Evolutionary conservation across 23 red algal genomes (phyloP).

Genomic region (Gracilariopsis chorda): DNA sequence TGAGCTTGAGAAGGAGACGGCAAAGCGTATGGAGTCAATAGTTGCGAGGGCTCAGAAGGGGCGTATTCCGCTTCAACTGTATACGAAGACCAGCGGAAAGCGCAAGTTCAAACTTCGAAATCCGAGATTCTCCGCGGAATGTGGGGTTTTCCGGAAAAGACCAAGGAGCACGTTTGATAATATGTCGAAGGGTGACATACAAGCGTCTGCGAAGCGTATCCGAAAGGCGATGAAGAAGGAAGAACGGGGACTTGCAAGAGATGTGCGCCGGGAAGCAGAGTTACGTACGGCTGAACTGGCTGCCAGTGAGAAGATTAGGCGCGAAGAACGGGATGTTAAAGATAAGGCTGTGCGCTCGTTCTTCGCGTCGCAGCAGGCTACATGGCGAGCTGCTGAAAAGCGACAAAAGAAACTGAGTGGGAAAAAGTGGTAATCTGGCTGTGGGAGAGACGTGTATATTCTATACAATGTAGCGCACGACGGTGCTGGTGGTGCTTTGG

Average conservation of each 20-base stretch:
- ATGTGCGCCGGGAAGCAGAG: conserved; percentile 33
- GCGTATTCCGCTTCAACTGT: conserved; percentile 18
- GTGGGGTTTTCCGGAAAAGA: conserved; percentile 44
- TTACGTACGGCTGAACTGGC: neutral
- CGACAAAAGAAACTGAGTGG: conserved; percentile 47
- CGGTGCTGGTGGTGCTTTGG: too few species aligned
- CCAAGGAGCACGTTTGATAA: neutral
- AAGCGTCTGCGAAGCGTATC: conserved; percentile 29
- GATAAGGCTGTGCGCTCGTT: conserved; percentile 34
- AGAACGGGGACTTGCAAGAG: conserved; percentile 36
- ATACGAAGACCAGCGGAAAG: neutral
- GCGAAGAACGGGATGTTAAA: conserved; percentile 30
- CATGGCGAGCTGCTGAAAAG: conserved; percentile 59
- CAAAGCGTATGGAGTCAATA: neutral
- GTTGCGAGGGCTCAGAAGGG: neutral
- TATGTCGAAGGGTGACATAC: neutral
- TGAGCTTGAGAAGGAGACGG: neutral
- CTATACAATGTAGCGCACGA: too few species aligned
- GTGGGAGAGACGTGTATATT: too few species aligned
- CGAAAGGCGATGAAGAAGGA: conserved; percentile 48
- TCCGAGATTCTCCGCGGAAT: conserved; percentile 32
- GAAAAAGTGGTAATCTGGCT: conserved; percentile 62
- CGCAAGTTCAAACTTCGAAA: conserved; percentile 10
- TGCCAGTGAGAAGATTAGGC: neutral
- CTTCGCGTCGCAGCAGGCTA: conserved; percentile 37